phyloP scores from a whole-genome alignment of 1,284 basidiomycete species.

The Vanrija sp. region DNA sequence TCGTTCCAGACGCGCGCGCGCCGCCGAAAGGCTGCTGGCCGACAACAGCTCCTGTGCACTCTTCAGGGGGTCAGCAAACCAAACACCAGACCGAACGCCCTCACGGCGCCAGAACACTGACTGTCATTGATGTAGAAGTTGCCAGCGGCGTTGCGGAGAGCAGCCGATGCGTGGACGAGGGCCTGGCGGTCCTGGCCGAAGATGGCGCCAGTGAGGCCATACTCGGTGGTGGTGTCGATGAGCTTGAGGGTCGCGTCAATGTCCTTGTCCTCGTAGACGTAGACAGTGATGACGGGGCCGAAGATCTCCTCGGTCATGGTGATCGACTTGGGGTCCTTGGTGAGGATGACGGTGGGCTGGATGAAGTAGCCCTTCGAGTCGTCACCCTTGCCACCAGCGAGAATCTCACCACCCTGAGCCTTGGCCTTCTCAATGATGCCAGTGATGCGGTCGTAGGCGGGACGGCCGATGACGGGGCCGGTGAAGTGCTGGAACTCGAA shows the following conservation, averaged over 20 bases:
- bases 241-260: slow-evolving; percentile 76
- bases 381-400: slow-evolving; percentile 78
- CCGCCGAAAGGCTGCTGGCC: slow-evolving; percentile 98
- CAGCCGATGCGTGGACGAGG: slow-evolving; percentile 68
- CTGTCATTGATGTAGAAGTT: slow-evolving; percentile 93
- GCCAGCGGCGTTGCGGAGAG: slow-evolving; percentile 67
- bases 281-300: slow-evolving; percentile 91
- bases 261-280: slow-evolving; percentile 81
- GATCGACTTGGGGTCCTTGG: slow-evolving; percentile 82
- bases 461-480: slow-evolving; percentile 85
- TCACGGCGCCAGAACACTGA: too few relatives aligned
- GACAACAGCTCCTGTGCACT: slow-evolving; percentile 82
- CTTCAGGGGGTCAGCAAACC: too few relatives aligned
- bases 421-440: slow-evolving; percentile 85
- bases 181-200: slow-evolving; percentile 76
- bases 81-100: too few relatives aligned
- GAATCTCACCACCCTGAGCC: slow-evolving; percentile 78
- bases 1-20: slow-evolving; percentile 86
- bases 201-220: slow-evolving; percentile 88
- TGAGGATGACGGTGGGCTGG: slow-evolving; percentile 90
- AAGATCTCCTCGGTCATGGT: slow-evolving; percentile 97
- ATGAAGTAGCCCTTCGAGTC: slow-evolving; percentile 91
- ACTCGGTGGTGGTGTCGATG: slow-evolving; percentile 80
- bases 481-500: slow-evolving; percentile 82
- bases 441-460: slow-evolving; percentile 84